These are phyloP conservation scores for Boletus pseudo-olivaceus DNA, from an alignment of 768 basidiomycete genomes.

Conservation along the genomic window DNA sequence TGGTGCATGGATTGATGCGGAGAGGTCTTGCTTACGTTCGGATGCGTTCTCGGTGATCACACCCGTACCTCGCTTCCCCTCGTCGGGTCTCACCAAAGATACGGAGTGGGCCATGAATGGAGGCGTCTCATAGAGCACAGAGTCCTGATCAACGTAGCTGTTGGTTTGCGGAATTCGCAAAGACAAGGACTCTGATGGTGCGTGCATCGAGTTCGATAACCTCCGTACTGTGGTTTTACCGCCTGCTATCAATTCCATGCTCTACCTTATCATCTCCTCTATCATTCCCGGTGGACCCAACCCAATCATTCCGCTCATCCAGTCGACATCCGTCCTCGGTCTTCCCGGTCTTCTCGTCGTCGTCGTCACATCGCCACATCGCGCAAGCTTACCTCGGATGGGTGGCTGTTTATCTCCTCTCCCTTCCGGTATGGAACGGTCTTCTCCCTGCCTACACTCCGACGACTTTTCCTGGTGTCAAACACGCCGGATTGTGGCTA, in stretches of 20 bases:
- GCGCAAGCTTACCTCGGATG: constrained; percentile 91
- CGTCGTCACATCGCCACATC: too few species aligned
- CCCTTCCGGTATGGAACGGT: constrained; percentile 96
- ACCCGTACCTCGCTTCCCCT: not conserved
- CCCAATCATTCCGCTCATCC: constrained; percentile 85
- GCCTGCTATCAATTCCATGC: constrained; percentile 95
- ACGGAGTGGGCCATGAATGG: not conserved
- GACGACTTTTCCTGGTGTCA: constrained; percentile 99
- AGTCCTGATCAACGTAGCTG: not conserved
- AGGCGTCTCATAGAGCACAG: not conserved
- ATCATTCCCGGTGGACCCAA: constrained; percentile 77
- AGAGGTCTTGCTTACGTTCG: not conserved
- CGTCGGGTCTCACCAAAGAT: not conserved
- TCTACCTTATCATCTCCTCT: constrained; percentile 87
- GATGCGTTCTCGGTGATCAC: not conserved
- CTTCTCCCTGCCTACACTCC: constrained; percentile 95
- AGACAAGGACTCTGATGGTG: constrained; percentile 1
- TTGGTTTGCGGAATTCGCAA: not conserved
- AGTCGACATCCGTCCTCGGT: constrained; percentile 91
- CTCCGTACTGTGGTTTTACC: constrained; percentile 67
- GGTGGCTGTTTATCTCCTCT: constrained; percentile 92
- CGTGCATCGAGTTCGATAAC: constrained; percentile 14
- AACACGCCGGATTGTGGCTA: constrained; percentile 80
- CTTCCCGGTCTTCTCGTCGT: constrained; percentile 94
- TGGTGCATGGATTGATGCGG: constrained; percentile 14